A percentile compares a stretch with the other conserved stretches of the same genome.
Conservation (phyloP, 2,329 filamentous ascomycete genomes). For the Ceratocystiopsis minuta region DNA sequence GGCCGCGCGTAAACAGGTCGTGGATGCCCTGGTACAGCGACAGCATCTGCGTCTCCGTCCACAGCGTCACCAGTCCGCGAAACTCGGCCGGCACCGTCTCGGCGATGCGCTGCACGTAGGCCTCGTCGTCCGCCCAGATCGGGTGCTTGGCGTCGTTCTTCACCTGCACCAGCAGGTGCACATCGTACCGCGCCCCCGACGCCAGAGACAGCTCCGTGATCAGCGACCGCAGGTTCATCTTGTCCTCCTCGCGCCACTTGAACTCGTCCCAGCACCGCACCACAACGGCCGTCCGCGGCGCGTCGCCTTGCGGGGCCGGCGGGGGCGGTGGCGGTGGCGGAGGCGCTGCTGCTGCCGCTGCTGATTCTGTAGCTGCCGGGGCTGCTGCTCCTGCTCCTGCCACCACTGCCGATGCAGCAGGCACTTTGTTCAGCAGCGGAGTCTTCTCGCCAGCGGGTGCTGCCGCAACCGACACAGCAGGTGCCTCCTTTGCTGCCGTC, state of each 20-base stretch:
- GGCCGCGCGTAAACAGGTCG: constrained; percentile 49
- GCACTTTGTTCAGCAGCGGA: too few species aligned
- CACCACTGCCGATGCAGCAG: too few species aligned
- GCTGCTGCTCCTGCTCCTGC: too few species aligned
- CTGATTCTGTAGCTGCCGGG: too few species aligned
- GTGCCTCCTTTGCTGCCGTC: background rate
- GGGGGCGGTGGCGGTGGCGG: background rate
- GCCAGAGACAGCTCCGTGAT: constrained; percentile 67
- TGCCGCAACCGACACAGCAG: background rate
- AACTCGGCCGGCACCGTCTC: constrained; percentile 69
- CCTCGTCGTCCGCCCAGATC: constrained; percentile 58
- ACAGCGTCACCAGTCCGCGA: constrained; percentile 70
- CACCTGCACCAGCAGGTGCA: constrained; percentile 72
- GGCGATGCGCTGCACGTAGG: constrained; percentile 48
- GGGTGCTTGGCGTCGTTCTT: constrained; percentile 57
- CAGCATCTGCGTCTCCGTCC: constrained; percentile 88
- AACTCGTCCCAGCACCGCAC: constrained; percentile 72
- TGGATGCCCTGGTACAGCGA: constrained; percentile 76
- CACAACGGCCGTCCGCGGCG: constrained; percentile 55
- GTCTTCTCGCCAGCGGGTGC: too few species aligned
- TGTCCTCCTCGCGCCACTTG: constrained; percentile 59
- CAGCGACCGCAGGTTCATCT: constrained; percentile 66
- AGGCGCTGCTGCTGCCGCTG: background rate
- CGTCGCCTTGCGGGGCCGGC: constrained; percentile 5
- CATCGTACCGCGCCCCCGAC: constrained; percentile 71